Percentiles rank a stretch among this genome's conserved stretches.
Evolutionary conservation across 2,329 filamentous ascomycete genomes (phyloP).

Genomic region (Fusarium secorum): DNA sequence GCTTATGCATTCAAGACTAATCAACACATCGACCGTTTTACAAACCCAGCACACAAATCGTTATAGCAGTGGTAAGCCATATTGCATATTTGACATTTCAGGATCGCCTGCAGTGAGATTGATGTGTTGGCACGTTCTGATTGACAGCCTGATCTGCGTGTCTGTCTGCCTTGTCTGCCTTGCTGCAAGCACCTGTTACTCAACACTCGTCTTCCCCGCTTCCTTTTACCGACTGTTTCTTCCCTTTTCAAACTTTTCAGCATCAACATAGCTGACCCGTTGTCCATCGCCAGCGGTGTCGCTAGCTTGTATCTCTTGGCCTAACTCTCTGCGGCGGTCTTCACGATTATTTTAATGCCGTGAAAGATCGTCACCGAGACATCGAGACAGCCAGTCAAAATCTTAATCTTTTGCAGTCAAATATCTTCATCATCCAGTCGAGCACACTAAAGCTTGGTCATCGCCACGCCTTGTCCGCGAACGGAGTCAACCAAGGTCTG

Average conservation of each 20-base stretch:
- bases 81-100: no score
- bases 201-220: background rate
- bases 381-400: rapidly evolving
- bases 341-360: background rate
- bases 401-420: background rate
- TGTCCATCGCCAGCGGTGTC: background rate
- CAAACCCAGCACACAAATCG: no score
- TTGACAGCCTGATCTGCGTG: background rate
- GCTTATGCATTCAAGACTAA: no score
- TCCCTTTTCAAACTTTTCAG: rapidly evolving
- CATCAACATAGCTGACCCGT: background rate
- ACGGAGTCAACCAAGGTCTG: background rate
- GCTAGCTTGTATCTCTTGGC: slow-evolving; percentile 6
- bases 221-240: rapidly evolving
- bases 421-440: background rate
- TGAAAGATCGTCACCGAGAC: background rate
- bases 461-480: background rate
- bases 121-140: background rate
- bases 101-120: background rate
- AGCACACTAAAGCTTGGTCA: rapidly evolving
- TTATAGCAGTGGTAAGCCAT: no score
- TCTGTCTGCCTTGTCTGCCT: background rate
- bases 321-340: background rate
- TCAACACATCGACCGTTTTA: no score
- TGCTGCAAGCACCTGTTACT: rapidly evolving